Conservation (phyloP, 2,329 filamentous ascomycete species). For the Botryotinia globosa region DNA sequence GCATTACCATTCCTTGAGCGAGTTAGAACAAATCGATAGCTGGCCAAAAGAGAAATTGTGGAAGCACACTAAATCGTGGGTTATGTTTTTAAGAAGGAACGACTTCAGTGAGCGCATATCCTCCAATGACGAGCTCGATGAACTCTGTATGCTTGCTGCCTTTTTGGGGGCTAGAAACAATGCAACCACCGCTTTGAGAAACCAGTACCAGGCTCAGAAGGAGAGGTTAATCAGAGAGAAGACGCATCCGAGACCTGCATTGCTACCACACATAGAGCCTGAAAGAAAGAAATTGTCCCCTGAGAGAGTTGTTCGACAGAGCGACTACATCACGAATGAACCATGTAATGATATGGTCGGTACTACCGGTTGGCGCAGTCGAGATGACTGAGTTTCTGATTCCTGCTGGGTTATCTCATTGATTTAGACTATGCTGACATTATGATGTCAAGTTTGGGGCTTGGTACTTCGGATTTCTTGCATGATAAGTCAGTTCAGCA, state of each 20-base stretch:
- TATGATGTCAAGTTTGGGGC: not conserved
- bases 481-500: not conserved
- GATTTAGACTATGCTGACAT: not conserved
- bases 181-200: not conserved
- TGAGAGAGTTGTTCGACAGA: not conserved
- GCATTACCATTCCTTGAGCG: not conserved
- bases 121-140: not conserved
- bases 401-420: not conserved
- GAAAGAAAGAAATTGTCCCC: not conserved
- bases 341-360: not conserved
- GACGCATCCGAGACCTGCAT: not conserved
- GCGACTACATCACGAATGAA: not conserved
- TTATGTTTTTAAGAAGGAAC: not conserved
- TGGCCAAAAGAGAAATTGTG: not conserved
- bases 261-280: not conserved
- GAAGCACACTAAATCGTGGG: not conserved
- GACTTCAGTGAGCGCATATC: not conserved
- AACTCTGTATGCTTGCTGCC: not conserved
- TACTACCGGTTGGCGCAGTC: not conserved
- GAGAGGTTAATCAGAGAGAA: not conserved
- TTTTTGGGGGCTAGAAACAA: not conserved
- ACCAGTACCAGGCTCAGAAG: not conserved
- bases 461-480: not conserved
- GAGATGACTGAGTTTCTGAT: not conserved
- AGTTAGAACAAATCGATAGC: not conserved